Percentiles rank a stretch among this genome's conserved stretches.
These are phyloP conservation scores for Leishmania lainsoni DNA, from an alignment of 208 protist species.

Conservation along the genomic window DNA sequence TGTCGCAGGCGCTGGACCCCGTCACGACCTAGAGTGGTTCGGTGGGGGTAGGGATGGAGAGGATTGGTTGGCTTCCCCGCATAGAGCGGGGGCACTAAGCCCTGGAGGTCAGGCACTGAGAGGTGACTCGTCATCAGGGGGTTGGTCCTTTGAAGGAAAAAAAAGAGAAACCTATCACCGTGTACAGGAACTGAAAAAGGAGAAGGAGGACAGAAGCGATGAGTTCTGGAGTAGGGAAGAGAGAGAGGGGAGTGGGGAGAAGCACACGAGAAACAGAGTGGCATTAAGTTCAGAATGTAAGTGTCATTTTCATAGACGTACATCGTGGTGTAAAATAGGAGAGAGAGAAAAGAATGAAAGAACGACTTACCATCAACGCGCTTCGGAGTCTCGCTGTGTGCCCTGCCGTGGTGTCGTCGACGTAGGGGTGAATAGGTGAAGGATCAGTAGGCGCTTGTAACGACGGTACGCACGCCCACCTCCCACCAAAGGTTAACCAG, in stretches of 20 bases:
- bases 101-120: too few species aligned
- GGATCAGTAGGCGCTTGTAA: neutral
- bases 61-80: too few species aligned
- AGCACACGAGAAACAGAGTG: neutral
- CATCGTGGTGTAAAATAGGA: neutral
- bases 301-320: neutral
- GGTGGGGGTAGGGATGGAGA: too few species aligned
- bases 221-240: neutral
- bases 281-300: neutral
- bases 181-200: neutral
- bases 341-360: neutral
- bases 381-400: neutral
- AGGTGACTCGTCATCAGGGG: too few species aligned
- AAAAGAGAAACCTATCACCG: neutral
- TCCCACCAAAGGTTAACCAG: neutral
- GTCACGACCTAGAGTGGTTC: too few species aligned
- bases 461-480: neutral
- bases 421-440: neutral
- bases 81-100: too few species aligned
- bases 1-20: too few species aligned
- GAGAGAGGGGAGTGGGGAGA: neutral
- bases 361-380: neutral
- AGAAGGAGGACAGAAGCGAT: neutral
- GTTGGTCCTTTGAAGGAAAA: neutral
- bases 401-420: neutral